A percentile compares a stretch with the other conserved stretches of the same genome.
Evolutionary conservation across 208 protist genomes (phyloP).

Genomic region (Polymyxa betae): DNA sequence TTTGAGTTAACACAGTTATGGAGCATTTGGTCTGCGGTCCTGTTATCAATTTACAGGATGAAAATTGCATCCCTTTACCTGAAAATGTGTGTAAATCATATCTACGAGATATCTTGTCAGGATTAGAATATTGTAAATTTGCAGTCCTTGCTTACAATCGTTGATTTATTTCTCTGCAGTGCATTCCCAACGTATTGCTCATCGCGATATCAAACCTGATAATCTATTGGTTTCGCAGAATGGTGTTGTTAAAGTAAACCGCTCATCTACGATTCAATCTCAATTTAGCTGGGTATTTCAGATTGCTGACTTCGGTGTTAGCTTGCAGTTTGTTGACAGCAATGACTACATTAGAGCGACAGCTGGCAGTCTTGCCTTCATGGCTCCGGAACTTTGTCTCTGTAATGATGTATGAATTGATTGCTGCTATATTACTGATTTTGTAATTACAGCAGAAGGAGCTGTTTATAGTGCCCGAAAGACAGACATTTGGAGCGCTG

Average conservation of each 20-base stretch:
- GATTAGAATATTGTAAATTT: conserved; percentile 15
- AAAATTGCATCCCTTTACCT: not conserved
- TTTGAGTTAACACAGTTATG: conserved; percentile 8
- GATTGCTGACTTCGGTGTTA: conserved; percentile 43
- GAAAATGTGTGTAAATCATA: not conserved
- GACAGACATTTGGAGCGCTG: conserved; percentile 44
- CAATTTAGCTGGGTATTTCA: not conserved
- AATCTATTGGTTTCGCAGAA: conserved; percentile 2
- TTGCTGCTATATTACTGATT: not conserved
- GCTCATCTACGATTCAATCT: not conserved
- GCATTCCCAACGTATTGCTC: conserved; percentile 4
- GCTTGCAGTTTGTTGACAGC: conserved; percentile 5
- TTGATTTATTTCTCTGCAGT: not conserved
- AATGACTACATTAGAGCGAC: conserved; percentile 7
- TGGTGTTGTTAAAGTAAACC: not conserved
- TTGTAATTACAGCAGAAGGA: not conserved
- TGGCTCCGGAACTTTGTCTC: conserved; percentile 9
- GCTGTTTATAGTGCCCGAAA: not conserved
- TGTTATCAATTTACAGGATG: not conserved
- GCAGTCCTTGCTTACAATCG: not conserved
- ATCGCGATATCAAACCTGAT: conserved; percentile 53
- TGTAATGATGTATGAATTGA: not conserved
- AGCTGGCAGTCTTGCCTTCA: conserved; percentile 39
- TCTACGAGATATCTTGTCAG: not conserved
- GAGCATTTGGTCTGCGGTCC: not conserved